Percentiles rank a stretch among this genome's conserved stretches.
phyloP scores from a whole-genome alignment of 2,329 filamentous ascomycete genomes.

The Colletotrichum sp. region DNA sequence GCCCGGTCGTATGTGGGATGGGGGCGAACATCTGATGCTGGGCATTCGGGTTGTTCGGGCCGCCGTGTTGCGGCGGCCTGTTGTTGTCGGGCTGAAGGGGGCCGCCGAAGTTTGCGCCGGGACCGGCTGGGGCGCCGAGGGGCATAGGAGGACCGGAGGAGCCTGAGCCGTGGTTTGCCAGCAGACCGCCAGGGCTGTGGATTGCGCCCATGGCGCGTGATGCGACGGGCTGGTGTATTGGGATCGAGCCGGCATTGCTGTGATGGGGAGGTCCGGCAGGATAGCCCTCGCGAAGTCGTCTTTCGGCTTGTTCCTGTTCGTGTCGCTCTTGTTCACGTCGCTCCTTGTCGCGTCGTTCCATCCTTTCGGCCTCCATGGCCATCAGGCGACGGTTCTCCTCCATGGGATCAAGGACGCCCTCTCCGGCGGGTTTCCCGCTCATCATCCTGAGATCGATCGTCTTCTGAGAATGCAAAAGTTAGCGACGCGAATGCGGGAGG shows the following conservation, averaged over 20 bases:
- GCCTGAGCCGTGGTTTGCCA: constrained; percentile 74
- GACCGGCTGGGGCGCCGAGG: constrained; percentile 56
- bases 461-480: background rate
- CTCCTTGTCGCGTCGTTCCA: constrained; percentile 52
- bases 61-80: constrained; percentile 56
- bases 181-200: constrained; percentile 88
- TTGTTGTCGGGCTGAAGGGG: constrained; percentile 58
- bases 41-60: constrained; percentile 48
- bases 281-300: constrained; percentile 67
- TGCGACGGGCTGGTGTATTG: constrained; percentile 93
- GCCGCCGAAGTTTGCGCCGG: constrained; percentile 58
- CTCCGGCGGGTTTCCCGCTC: constrained; percentile 23
- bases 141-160: constrained; percentile 59
- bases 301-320: constrained; percentile 70
- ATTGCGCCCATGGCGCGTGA: constrained; percentile 81
- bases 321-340: constrained; percentile 45
- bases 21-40: constrained; percentile 65
- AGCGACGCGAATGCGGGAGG: background rate
- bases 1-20: constrained; percentile 54
- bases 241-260: constrained; percentile 85
- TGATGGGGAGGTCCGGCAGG: constrained; percentile 77
- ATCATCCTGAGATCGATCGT: constrained; percentile 22
- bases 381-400: constrained; percentile 21
- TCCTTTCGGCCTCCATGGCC: constrained; percentile 42
- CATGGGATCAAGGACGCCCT: background rate